Evolutionary conservation across 2,329 filamentous ascomycete species (phyloP).

Genomic region (Paracoccidioides lutzii): DNA sequence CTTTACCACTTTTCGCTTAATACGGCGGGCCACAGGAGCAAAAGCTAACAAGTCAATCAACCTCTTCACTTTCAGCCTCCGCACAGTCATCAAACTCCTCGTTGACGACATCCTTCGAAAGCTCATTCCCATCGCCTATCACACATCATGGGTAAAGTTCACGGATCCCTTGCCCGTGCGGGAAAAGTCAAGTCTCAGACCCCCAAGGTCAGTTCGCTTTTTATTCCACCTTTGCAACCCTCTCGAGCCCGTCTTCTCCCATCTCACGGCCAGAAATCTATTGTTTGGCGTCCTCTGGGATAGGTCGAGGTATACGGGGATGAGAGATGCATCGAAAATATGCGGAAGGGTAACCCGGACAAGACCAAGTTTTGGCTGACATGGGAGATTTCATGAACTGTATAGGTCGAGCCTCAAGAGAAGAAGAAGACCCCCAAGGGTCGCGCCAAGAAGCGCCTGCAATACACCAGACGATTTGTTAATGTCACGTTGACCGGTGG

Average conservation of each 20-base stretch:
- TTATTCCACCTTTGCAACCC: background rate
- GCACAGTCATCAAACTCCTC: background rate
- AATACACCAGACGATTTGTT: slow-evolving; percentile 95
- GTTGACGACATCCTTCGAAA: slow-evolving; percentile 3
- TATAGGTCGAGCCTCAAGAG: slow-evolving; percentile 75
- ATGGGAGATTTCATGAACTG: background rate
- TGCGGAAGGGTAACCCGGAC: too few species aligned
- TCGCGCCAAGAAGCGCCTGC: slow-evolving; percentile 91
- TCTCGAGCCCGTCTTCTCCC: background rate
- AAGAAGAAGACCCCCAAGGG: slow-evolving; percentile 97
- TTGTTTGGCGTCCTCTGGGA: background rate
- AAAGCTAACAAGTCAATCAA: slow-evolving; percentile 1
- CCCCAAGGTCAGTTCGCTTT: slow-evolving; percentile 21
- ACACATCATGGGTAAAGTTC: slow-evolving; percentile 75
- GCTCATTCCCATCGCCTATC: slow-evolving; percentile 3
- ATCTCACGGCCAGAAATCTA: background rate
- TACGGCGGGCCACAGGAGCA: background rate
- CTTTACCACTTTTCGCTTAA: background rate
- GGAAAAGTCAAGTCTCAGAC: slow-evolving; percentile 69
- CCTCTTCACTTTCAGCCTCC: background rate
- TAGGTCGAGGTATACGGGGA: background rate
- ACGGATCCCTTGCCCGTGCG: slow-evolving; percentile 55
- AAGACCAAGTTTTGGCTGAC: background rate
- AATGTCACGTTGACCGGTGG: slow-evolving; percentile 48
- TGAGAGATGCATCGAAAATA: background rate